Evolutionary conservation across 228 moss, liverwort and hornwort genomes (phyloP).

Genomic region (Sphagnum magellanicum): DNA sequence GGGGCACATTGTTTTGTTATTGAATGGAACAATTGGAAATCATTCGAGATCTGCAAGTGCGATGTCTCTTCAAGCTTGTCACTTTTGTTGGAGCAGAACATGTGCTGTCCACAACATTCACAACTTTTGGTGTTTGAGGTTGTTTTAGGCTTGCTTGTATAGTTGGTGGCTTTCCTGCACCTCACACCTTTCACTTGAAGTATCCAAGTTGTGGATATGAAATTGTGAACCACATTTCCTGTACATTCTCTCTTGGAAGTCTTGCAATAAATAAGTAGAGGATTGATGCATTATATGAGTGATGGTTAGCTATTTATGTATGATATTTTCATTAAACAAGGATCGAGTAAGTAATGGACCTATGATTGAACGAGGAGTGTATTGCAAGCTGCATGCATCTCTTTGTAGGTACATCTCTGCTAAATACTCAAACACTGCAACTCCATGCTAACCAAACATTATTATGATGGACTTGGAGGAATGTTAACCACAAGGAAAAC

Average conservation of each 20-base stretch:
- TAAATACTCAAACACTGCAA: slow-evolving; percentile 89
- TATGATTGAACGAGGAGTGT: slow-evolving; percentile 21
- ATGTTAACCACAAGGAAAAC: background rate
- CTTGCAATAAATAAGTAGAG: too few species aligned
- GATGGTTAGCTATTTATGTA: background rate
- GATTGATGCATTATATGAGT: background rate
- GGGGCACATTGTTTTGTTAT: slow-evolving; percentile 2
- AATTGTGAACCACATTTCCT: background rate
- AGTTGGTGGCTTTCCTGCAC: slow-evolving; percentile 23
- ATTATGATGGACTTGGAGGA: background rate
- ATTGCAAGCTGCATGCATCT: slow-evolving; percentile 32
- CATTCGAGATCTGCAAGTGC: slow-evolving; percentile 23
- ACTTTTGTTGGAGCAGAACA: slow-evolving; percentile 24
- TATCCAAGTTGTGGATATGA: background rate
- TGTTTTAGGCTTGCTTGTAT: slow-evolving; percentile 8
- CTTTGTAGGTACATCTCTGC: slow-evolving; percentile 69
- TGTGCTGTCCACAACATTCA: slow-evolving; percentile 17
- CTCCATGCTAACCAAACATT: background rate
- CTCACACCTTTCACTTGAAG: background rate
- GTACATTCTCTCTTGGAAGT: background rate
- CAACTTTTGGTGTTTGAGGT: slow-evolving; percentile 23
- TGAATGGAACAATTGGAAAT: slow-evolving; percentile 36
- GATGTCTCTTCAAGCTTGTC: slow-evolving; percentile 21
- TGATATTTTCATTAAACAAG: too few species aligned
- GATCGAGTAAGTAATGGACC: slow-evolving; percentile 9